Evolutionary conservation across 148 eudicot species (phyloP), one percentile per base, ranked within the genome.

Genomic region (Talinum fruticosum): DNA sequence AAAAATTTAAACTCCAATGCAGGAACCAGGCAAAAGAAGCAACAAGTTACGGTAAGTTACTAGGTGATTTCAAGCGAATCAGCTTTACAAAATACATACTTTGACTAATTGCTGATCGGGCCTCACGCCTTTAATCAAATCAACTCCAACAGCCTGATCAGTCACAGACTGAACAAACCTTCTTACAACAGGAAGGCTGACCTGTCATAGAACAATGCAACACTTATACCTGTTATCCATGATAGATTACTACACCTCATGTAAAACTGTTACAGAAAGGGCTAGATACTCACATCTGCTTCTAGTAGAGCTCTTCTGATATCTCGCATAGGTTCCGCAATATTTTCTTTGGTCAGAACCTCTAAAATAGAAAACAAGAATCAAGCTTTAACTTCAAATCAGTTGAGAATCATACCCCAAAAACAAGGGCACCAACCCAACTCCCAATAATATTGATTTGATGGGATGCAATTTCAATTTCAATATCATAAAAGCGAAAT

Each of bases 71-170:
- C 34, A 62, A 34, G 51, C 59, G 21, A 71, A 62, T 30, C n/a
- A 75, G 32, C 59, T 45, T 24, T 53, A 36, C 54, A 37, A 41
- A 18, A 45, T 66, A 38, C 88, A 72, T 93, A 96, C 99, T 86
- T 96, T 96, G 75, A 96, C 99, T 81, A 96, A 83, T 86, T 96
- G 99, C 88, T 96, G 99, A 85, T 96, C 99, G 59, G 99, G 99
- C 66, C 78, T 86, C 53, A 96, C 99, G 77, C 99, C 99, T 75
- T 86, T 85, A 61, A 90, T 91, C 80, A 93, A 59, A 45, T 86
- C 97, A 83, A 90, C 89, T 76, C 99, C 99, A 88, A 91, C 97
- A 78, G 94, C 99, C 81, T 89, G 87, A 75, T 96, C 99, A 30
- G 90, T 87, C 41, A 96, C 97, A 66, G 93, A 87, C 88, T 93